Evolutionary conservation across 352 stramenopile species (phyloP).

Genomic region (Globisporangium cylindrosporum): DNA sequence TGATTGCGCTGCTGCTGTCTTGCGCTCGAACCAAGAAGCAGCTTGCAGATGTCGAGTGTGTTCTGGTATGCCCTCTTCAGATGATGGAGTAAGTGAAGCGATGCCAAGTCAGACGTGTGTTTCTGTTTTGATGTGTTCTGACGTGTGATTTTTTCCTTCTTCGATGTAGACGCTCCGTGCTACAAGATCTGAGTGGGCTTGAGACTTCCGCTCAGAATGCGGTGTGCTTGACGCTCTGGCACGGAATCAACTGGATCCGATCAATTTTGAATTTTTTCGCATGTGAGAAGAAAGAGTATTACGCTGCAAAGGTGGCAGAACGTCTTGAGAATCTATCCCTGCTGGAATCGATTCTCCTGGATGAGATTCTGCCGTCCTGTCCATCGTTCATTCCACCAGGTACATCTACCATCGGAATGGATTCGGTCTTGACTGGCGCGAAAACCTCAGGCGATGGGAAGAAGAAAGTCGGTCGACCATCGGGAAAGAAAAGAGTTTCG

Average conservation of each 20-base stretch:
- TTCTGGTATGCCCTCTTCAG: constrained; percentile 55
- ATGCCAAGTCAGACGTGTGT: background rate
- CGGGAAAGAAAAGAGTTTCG: constrained; percentile 17
- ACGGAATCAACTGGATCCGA: constrained; percentile 64
- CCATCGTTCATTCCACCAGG: constrained; percentile 33
- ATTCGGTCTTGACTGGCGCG: background rate
- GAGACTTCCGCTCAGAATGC: constrained; percentile 34
- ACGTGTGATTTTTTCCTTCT: background rate
- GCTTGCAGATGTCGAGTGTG: constrained; percentile 37
- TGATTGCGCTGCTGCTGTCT: constrained; percentile 39
- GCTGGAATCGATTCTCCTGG: constrained; percentile 40
- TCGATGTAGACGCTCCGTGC: constrained; percentile 28
- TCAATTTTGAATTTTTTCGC: constrained; percentile 57
- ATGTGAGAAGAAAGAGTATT: constrained; percentile 28
- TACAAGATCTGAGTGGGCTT: constrained; percentile 41
- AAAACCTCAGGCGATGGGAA: constrained; percentile 18
- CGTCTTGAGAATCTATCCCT: constrained; percentile 41
- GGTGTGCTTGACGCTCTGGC: constrained; percentile 47
- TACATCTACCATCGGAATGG: background rate
- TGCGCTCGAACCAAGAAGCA: constrained; percentile 31
- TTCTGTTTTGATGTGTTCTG: background rate
- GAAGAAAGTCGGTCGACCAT: constrained; percentile 26
- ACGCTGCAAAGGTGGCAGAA: constrained; percentile 32
- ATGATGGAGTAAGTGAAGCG: constrained; percentile 48
- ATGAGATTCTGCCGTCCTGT: constrained; percentile 28